These are phyloP conservation scores for Microstroma glucosiphilum DNA, from an alignment of 1,284 basidiomycete genomes.

Conservation along the genomic window DNA sequence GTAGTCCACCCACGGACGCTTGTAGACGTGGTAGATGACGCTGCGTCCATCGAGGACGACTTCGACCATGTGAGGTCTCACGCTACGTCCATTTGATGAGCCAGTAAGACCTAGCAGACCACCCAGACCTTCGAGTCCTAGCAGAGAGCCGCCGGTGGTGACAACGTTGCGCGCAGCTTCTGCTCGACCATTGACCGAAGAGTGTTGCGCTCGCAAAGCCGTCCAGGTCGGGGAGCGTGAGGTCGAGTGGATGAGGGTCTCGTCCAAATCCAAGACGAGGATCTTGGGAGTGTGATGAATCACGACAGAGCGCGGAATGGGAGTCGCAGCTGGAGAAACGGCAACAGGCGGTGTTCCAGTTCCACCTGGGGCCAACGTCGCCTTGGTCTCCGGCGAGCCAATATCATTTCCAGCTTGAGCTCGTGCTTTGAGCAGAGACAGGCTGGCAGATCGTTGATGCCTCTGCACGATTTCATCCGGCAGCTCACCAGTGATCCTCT, in stretches of 20 bases:
- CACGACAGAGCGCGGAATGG: conserved; percentile 19
- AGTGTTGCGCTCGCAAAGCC: conserved; percentile 5
- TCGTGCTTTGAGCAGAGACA: neutral
- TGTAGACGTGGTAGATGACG: conserved; percentile 96
- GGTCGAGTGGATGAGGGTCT: conserved; percentile 96
- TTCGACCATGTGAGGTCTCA: conserved; percentile 85
- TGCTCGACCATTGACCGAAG: neutral
- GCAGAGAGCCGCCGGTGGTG: conserved; percentile 18
- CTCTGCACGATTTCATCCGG: conserved; percentile 10
- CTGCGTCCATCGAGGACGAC: conserved; percentile 82
- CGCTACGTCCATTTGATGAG: conserved; percentile 41
- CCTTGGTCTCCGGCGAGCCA: neutral
- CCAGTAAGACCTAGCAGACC: conserved; percentile 34
- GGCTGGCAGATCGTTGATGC: neutral
- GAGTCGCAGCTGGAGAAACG: neutral
- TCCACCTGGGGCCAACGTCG: neutral
- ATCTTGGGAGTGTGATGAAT: conserved; percentile 49
- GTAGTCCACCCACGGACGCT: conserved; percentile 79
- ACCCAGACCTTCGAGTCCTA: conserved; percentile 39
- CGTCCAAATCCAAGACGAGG: conserved; percentile 77
- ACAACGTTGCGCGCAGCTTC: conserved; percentile 2
- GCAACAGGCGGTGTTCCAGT: conserved; percentile 1
- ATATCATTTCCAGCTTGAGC: neutral
- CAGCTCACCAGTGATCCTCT: conserved; percentile 19
- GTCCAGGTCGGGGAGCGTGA: conserved; percentile 60